Base-by-base conservation (phyloP, 2,329 filamentous ascomycete species). In the Colletotrichum sidae region DNA sequence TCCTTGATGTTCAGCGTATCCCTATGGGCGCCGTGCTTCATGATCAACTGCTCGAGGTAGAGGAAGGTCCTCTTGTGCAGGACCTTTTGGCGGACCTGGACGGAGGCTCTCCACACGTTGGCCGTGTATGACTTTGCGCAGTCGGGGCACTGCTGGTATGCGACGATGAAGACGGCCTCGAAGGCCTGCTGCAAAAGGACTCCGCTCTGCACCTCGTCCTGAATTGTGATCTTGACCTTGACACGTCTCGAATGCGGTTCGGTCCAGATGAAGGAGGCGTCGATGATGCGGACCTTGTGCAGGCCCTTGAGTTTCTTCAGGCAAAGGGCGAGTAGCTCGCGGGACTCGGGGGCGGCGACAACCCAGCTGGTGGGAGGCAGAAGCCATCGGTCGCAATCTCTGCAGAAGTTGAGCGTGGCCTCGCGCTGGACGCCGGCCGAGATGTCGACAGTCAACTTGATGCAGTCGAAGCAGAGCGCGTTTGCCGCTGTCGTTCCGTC, bases 1-100 rank as follows among this genome's bases (percentile, higher is more conserved):
- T 99, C 96, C 77, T 96, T 97, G 81, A 99, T 99, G 78, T 98
- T 99, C 79, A 97, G 94, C 1, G 95, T 96, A 71, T 99, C 94
- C 69, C 89, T 88, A 78, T 97, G 94, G 4, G 95, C 96, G 60
- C 88, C 88, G 77, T 98, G 94, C 83, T 97, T 98, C 72, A 99
- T 84, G 72, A 99, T 97, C 61, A 98, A 85, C 83, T 99, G 95
- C 79, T 98, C 96, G 41, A 98, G 88, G 75, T 83, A 85, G 50
- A 88, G 72, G 71, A 88, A 87, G 1, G 85, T 87, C 72, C 96
- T 86, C 88, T 98, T 99, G 82, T 99, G 96, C 6, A 92, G 88
- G 44, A 99, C 96, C 81, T 98, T 97, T 78, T 99, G 96, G 68
- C 96, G 90, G 60, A 99, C 93, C 81, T 99, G 96, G 8, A 98